Percentiles rank a stretch among this genome's conserved stretches.
Evolutionary conservation across 495 filamentous ascomycete genomes (phyloP).

Genomic region (Podospora comata): DNA sequence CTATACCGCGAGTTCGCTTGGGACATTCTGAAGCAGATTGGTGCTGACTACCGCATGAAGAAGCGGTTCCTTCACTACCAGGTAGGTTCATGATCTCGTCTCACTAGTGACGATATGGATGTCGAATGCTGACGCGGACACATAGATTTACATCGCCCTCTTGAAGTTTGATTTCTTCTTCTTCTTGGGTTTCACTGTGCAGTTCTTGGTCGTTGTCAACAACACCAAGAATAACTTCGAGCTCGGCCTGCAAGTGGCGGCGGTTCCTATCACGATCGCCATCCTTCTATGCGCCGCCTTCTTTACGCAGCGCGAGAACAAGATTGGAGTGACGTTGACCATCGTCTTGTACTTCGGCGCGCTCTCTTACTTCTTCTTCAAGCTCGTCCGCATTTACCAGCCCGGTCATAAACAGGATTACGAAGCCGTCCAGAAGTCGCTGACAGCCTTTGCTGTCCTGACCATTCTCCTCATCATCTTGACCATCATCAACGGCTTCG

Average conservation of each 20-base stretch:
- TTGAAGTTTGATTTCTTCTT: slow-evolving; percentile 99
- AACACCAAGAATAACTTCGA: slow-evolving; percentile 60
- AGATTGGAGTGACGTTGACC: slow-evolving; percentile 68
- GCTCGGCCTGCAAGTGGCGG: slow-evolving; percentile 80
- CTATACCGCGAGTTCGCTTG: slow-evolving; percentile 98
- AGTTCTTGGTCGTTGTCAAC: slow-evolving; percentile 90
- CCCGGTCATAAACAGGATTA: slow-evolving; percentile 54
- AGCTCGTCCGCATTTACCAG: slow-evolving; percentile 91
- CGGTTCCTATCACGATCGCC: slow-evolving; percentile 83
- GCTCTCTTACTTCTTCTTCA: slow-evolving; percentile 96
- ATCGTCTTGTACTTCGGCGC: slow-evolving; percentile 87
- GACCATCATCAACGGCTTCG: slow-evolving; percentile 83
- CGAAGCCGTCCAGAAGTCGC: slow-evolving; percentile 65
- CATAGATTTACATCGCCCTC: slow-evolving; percentile 91
- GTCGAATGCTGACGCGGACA: slow-evolving; percentile 32
- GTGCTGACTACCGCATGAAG: slow-evolving; percentile 94
- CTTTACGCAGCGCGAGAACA: slow-evolving; percentile 78
- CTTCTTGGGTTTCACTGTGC: slow-evolving; percentile 96
- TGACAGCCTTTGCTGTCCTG: slow-evolving; percentile 92
- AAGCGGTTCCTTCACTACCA: slow-evolving; percentile 93
- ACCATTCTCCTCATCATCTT: slow-evolving; percentile 82
- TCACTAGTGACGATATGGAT: slow-evolving; percentile 1
- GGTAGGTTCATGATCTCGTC: slow-evolving; percentile 49
- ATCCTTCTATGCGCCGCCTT: slow-evolving; percentile 81
- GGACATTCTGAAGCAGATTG: slow-evolving; percentile 99